Base-by-base conservation (phyloP, 257 asterid species). In the Solanum lycopersicoides region DNA sequence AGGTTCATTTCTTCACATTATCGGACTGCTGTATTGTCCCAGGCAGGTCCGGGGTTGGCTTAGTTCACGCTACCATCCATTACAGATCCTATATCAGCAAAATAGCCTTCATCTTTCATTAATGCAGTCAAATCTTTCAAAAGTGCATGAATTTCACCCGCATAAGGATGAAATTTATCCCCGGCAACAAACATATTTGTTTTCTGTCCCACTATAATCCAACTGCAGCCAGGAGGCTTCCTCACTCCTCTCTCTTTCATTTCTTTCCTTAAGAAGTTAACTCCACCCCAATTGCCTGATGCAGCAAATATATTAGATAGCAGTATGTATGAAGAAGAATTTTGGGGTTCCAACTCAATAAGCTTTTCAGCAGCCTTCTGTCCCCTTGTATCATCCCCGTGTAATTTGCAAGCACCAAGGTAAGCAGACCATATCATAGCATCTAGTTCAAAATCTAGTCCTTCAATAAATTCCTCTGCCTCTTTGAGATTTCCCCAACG, bases 361-460 rank as follows among this genome's bases (percentile, higher is more conserved):
- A 97, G 97, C 90, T 94, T 97, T 82, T 92, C 93, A 25, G 98
- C 98, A 15, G 98, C 98, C 39, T 30, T 91, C 75, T 88, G 90
- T 79, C 98, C 99, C 90, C 98, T 92, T 15, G 35, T 65, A 9
- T 94, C 95, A 71, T 97, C 98, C n/a, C 98, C 98, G 4, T 97
- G 98, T 92, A 97, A 89, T 89, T 94, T 95, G 91, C 99, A 95
- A 23, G 96, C 96, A 25, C 93, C 94, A 4, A 97, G 98, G 92
- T 88, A 95, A n/a, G 97, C 86, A 53, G 94, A 87, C 99, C 98
- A 97, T 84, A 97, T 90, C 96, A 90, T 97, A 16, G 98, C 90
- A 89, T 93, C 94, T 10, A 96, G 94, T 92, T 93, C 94, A 50
- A 90, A 86, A 65, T 90, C 93, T 88, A 97, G 71, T 44, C 86